phyloP scores from a whole-genome alignment of 108 stramenopile species.

The Cyclotella atomus region DNA sequence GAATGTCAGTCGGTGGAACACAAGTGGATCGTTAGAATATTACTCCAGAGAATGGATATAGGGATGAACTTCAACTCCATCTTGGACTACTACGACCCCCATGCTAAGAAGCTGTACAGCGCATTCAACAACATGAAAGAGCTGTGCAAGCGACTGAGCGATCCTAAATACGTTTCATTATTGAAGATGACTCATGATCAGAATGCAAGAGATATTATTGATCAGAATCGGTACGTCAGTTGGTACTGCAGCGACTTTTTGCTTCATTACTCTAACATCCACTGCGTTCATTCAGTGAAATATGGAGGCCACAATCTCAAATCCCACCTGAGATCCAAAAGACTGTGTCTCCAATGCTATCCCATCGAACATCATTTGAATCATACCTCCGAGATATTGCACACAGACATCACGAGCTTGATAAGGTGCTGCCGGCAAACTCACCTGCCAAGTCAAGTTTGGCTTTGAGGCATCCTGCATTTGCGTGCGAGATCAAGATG shows the following conservation, averaged over 20 bases:
- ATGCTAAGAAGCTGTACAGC: constrained; percentile 53
- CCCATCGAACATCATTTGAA: constrained; percentile 61
- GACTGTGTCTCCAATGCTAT: constrained; percentile 78
- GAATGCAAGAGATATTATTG: constrained; percentile 36
- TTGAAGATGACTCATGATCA: constrained; percentile 41
- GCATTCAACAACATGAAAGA: constrained; percentile 48
- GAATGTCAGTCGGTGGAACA: constrained; percentile 71
- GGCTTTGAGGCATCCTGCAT: constrained; percentile 73
- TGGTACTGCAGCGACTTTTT: not conserved
- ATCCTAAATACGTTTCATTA: constrained; percentile 39
- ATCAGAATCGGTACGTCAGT: constrained; percentile 33
- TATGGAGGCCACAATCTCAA: constrained; percentile 40
- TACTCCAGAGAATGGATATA: constrained; percentile 67
- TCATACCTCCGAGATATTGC: constrained; percentile 57
- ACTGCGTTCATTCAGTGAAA: constrained; percentile 11
- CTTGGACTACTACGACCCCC: constrained; percentile 52
- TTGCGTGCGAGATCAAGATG: constrained; percentile 81
- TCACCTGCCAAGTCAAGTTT: constrained; percentile 45
- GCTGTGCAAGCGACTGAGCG: constrained; percentile 41
- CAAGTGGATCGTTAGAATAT: constrained; percentile 82
- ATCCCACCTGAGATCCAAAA: constrained; percentile 56
- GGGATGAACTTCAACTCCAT: constrained; percentile 57
- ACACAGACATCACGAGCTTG: constrained; percentile 50
- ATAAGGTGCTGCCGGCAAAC: constrained; percentile 25
- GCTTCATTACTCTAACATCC: not conserved